phyloP scores from a whole-genome alignment of 2,329 filamentous ascomycete species.

The Lasiodiplodia gonubiensis region DNA sequence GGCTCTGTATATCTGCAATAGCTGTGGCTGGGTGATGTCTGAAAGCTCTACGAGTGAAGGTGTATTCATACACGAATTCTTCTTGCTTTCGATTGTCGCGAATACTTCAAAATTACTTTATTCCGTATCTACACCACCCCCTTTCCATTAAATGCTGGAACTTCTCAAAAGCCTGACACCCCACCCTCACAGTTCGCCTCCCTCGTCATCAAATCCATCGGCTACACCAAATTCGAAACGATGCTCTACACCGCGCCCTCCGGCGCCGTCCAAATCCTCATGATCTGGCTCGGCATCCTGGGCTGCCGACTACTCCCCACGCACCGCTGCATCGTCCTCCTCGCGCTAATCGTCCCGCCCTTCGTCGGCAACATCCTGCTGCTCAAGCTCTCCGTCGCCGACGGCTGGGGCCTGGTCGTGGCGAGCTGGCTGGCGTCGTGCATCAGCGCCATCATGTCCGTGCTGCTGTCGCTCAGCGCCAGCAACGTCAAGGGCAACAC shows the following conservation, averaged over 20 bases:
- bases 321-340: conserved; percentile 48
- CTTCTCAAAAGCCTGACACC: too few relatives aligned
- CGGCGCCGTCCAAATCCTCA: conserved; percentile 54
- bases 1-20: too few relatives aligned
- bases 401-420: conserved; percentile 56
- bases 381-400: conserved; percentile 47
- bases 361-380: conserved; percentile 54
- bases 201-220: conserved; percentile 56
- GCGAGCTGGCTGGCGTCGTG: conserved; percentile 56
- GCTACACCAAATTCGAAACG: conserved; percentile 53
- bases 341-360: conserved; percentile 50
- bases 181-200: conserved; percentile 50
- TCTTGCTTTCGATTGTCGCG: too few relatives aligned
- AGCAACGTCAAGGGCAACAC: conserved; percentile 61
- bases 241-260: conserved; percentile 57
- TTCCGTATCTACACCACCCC: too few relatives aligned
- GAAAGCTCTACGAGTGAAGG: too few relatives aligned
- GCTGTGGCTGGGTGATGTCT: too few relatives aligned
- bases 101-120: too few relatives aligned
- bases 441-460: conserved; percentile 51
- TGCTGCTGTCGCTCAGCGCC: conserved; percentile 52
- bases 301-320: conserved; percentile 49
- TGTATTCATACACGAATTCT: too few relatives aligned
- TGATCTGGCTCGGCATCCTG: conserved; percentile 55
- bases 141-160: too few relatives aligned